A percentile compares a stretch with the other conserved stretches of the same genome.
Conservation (phyloP, 2,329 filamentous ascomycete species). For the Didymella pomorum region DNA sequence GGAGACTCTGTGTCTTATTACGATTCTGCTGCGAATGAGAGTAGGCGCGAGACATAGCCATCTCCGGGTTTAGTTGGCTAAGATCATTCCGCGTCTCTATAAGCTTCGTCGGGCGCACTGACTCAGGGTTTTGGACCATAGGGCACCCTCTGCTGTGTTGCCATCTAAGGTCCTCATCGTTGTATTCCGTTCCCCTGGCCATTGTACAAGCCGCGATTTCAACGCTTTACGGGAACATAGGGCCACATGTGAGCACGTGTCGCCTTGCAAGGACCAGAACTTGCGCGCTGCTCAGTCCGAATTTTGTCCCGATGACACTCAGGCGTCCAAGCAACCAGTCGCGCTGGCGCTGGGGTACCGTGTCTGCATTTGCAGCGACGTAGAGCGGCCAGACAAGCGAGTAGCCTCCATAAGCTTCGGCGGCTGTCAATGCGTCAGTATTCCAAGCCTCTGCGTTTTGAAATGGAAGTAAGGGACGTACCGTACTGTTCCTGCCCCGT, state of each 20-base stretch:
- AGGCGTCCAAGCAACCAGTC: constrained; percentile 50
- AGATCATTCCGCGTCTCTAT: not conserved
- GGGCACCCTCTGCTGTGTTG: not conserved
- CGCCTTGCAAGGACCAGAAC: constrained; percentile 46
- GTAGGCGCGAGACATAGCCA: not conserved
- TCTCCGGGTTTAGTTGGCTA: not conserved
- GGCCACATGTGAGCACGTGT: constrained; percentile 48
- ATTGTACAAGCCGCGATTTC: not conserved
- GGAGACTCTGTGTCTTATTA: too few species aligned
- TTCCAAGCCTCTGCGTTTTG: not conserved
- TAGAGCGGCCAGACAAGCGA: constrained; percentile 53
- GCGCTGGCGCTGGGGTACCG: constrained; percentile 46
- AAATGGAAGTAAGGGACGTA: constrained; percentile 21
- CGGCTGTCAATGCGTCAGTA: constrained; percentile 38
- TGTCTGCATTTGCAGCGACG: constrained; percentile 50
- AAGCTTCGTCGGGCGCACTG: not conserved
- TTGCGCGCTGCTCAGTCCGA: constrained; percentile 48
- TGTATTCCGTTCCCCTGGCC: not conserved
- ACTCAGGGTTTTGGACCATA: too few species aligned
- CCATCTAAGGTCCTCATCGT: not conserved
- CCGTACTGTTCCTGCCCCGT: constrained; percentile 48
- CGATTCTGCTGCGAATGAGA: too few species aligned
- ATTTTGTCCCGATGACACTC: constrained; percentile 47
- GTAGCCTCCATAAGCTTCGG: constrained; percentile 52
- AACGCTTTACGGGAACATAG: constrained; percentile 42